Base-by-base conservation (phyloP, 1,284 basidiomycete species). In the Leccinum laetum region DNA sequence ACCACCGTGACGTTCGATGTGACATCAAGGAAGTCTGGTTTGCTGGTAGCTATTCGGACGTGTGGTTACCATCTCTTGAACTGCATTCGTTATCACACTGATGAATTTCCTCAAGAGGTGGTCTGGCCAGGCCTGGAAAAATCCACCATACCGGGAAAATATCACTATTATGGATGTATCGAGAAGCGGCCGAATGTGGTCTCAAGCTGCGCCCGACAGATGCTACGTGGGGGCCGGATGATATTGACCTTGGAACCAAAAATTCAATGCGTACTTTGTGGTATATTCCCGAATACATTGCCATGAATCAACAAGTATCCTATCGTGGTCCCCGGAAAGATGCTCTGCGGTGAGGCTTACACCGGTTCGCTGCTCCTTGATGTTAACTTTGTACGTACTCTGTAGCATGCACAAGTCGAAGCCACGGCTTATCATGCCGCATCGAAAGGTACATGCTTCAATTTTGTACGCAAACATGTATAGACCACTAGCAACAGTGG, bases 41-140 rank as follows among this genome's bases (percentile, higher is more conserved):
- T 37, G 64, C 71, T 1, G 70, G 71, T 6, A 64, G 63, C n/a
- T 68, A 74, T 44, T 69, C 69, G 0, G 72, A 74, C 44, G 72
- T 74, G 72, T 74, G 29, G 7, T 70, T 69, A 14, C 11, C 13
- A 18, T 13, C 8, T 53, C 21, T 14, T 5, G 4, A 16, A 14
- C 18, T 2, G 4, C 35, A 18, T 29, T 3, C 5, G 26, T 32
- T 2, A 1, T 35, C 13, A 6, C 14, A 29, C 29, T 29, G 29
- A 29, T 18, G 14, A 13, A 18, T 21, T 18, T 3, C 29, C 2
- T n/a, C 0, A 9, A 67, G 65, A 10, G 71, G 62, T 41, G 71
- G 69, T 3, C 55, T 16, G 18, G 61, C 29, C 37, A 53, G 56
- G 46, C 29, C 29, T 29, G 64, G 64, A 7, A 62, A 49, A 4